Evolutionary conservation across 371 early-diverging fungal genomes (phyloP).

Genomic region (Apophysomyces ossiformis): DNA sequence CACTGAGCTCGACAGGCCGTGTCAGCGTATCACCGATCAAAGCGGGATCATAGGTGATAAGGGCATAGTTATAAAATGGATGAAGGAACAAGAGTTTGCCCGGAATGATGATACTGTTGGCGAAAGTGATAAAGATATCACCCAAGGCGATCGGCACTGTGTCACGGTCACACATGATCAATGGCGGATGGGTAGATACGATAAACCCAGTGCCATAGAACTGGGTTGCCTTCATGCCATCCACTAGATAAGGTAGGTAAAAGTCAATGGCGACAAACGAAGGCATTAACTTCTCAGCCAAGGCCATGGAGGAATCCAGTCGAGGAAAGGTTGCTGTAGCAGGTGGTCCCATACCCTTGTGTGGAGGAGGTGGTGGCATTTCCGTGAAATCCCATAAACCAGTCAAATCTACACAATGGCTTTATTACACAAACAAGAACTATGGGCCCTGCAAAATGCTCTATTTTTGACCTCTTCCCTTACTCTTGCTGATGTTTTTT

Average conservation of each 20-base stretch:
- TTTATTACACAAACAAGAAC: background rate
- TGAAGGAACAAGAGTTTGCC: conserved; percentile 73
- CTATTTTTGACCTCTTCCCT: background rate
- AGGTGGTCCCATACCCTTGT: conserved; percentile 47
- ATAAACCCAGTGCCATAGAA: conserved; percentile 79
- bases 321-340: conserved; percentile 67
- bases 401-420: conserved; percentile 48
- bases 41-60: conserved; percentile 74
- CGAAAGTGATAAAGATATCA: conserved; percentile 81
- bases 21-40: conserved; percentile 79
- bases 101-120: conserved; percentile 78
- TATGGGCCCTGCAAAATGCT: too few species aligned
- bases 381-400: conserved; percentile 85
- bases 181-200: conserved; percentile 68
- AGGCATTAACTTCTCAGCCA: conserved; percentile 70
- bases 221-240: conserved; percentile 69
- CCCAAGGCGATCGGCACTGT: conserved; percentile 80
- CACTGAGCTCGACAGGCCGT: conserved; percentile 58
- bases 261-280: conserved; percentile 75
- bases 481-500: background rate
- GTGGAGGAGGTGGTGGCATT: conserved; percentile 66
- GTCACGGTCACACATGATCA: conserved; percentile 79
- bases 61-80: conserved; percentile 82
- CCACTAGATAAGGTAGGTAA: conserved; percentile 71
- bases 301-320: conserved; percentile 61